These are phyloP conservation scores for Warburgia ugandensis DNA, from an alignment of 164 flowering plant genomes.

Conservation along the genomic window DNA sequence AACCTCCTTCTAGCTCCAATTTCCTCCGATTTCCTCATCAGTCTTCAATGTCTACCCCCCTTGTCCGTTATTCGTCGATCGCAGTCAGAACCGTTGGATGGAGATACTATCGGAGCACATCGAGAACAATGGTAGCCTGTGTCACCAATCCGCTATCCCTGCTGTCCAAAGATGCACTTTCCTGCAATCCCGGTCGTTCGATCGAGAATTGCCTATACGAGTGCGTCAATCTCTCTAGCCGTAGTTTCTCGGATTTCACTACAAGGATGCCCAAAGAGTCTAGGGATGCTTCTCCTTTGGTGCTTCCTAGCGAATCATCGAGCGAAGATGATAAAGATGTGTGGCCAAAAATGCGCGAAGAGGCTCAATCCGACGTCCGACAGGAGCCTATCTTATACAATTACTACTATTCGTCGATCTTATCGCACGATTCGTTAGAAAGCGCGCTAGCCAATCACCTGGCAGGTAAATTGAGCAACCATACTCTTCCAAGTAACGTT, in stretches of 20 bases:
- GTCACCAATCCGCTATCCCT: constrained; percentile 11
- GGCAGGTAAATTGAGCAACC: constrained; percentile 32
- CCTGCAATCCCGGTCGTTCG: constrained; percentile 1
- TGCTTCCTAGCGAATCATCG: neutral
- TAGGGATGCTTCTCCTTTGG: neutral
- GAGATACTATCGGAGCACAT: no score
- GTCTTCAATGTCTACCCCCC: no score
- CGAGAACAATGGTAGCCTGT: constrained; percentile 18
- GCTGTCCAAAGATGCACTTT: neutral
- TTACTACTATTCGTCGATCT: constrained; percentile 34
- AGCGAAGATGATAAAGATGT: constrained; percentile 19
- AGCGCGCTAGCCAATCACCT: constrained; percentile 49
- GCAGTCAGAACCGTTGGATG: no score
- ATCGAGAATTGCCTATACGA: constrained; percentile 5
- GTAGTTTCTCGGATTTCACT: constrained; percentile 2
- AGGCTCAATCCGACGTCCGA: constrained; percentile 40
- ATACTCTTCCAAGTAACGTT: constrained; percentile 25
- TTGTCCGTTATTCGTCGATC: no score
- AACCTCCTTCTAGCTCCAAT: no score
- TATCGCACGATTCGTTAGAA: constrained; percentile 43
- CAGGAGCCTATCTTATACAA: constrained; percentile 50
- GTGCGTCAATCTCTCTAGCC: constrained; percentile 5
- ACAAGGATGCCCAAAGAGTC: neutral
- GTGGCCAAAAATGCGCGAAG: constrained; percentile 45
- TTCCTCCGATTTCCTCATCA: no score